Base-by-base conservation (phyloP, 352 stramenopile genomes). In the Globisporangium sylvaticum region DNA sequence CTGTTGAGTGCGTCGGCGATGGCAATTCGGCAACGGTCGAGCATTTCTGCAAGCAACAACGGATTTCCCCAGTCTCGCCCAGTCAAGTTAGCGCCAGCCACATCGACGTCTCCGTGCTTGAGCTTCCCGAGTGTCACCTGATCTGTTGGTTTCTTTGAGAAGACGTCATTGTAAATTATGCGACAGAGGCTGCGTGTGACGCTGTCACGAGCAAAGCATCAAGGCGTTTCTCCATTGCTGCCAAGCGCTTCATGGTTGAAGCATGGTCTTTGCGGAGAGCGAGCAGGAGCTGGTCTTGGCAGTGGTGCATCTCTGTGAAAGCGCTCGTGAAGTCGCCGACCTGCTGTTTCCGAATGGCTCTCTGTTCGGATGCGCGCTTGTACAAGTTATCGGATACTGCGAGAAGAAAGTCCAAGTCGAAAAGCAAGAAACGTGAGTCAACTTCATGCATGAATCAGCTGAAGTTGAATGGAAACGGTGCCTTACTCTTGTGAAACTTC, bases 1-100 rank as follows among this genome's bases (percentile, higher is more conserved):
- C 64, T 91, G 12, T 77, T 91, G 44, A 84, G 80, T 31, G 71
- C 83, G 7, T 89, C 81, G 12, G 69, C 79, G 0, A 89, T 90
- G 54, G 50, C 84, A 12, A 76, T 91, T 20, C 74, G 74, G 2
- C 78, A 87, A 46, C 79, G 82, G 0, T 55, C 64, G 10, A 77
- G 46, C 31, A 70, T 60, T 12, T 66, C 74, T 48, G 58, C 56
- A 10, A 54, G 24, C 31, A 67, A 50, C 39, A 67, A 60, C 42
- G 25, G 60, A 5, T 32, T 54, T 10, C 42, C 22, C 22, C n/a
- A 60, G 55, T 60, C 59, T 22, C 66, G 61, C 20, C 24, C 58
- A 22, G n/a, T 55, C 3, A 70, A 70, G 10, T 9, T 66, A 31
- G 8, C 50, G 3, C 14, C 58, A 34, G 31, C 59, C 14, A 58